These are phyloP conservation scores for Leccinellum albellum DNA, from an alignment of 768 basidiomycete species.

Conservation along the genomic window DNA sequence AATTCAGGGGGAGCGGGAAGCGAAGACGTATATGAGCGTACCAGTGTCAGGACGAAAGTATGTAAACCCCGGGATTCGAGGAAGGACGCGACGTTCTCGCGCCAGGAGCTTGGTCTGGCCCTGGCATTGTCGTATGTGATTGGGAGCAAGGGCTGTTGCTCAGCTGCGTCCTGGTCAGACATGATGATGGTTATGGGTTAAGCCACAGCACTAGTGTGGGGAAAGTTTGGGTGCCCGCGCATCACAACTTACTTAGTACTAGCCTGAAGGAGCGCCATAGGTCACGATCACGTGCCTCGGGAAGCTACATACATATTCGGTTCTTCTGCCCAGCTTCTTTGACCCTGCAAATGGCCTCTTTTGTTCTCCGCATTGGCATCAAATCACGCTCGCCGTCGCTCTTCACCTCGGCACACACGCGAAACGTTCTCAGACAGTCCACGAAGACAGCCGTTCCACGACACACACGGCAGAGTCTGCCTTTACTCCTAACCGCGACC, in stretches of 20 bases:
- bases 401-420: not conserved
- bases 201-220: conserved; percentile 3
- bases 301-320: too few relatives aligned
- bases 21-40: conserved; percentile 33
- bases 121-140: conserved; percentile 19
- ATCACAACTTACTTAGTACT: not conserved
- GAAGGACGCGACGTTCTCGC: conserved; percentile 38
- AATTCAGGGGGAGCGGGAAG: conserved; percentile 13
- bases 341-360: conserved; percentile 9
- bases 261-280: not conserved
- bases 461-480: conserved; percentile 7
- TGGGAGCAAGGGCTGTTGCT: conserved; percentile 46
- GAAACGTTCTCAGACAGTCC: not conserved
- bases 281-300: conserved; percentile 11
- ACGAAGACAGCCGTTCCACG: conserved; percentile 1
- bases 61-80: conserved; percentile 56
- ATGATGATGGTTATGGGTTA: conserved; percentile 31
- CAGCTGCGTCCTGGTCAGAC: conserved; percentile 35
- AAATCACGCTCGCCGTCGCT: conserved; percentile 3
- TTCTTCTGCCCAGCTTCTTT: not conserved
- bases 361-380: conserved; percentile 20
- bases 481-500: conserved; percentile 25
- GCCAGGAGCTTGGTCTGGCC: conserved; percentile 17
- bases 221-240: not conserved
- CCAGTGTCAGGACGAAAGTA: conserved; percentile 54